Evolutionary conservation across 1,284 basidiomycete species (phyloP), one percentile per base, ranked within the genome.

Genomic region (Irpex rosettiformis): DNA sequence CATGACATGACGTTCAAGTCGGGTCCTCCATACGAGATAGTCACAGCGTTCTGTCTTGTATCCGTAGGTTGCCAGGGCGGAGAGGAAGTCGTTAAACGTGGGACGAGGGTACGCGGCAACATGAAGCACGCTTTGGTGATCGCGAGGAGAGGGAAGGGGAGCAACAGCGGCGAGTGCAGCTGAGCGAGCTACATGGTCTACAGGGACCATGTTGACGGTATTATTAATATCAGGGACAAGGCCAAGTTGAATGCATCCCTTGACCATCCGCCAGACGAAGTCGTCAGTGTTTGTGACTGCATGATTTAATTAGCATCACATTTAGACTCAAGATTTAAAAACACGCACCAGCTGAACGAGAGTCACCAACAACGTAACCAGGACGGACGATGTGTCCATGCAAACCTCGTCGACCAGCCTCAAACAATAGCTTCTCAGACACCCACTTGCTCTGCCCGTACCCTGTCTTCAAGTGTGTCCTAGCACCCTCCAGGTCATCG

Each of bases 371-470:
- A 43, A 99, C 89, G 76, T 99, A 99, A 5, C 95, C 94, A 0
- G 97, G 95, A 27, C 97, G 87, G 1, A 99, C 77, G 62, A 98
- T 94, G 65, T 91, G 87, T 2, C 94, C 94, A n/a, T 79, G 78
- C 61, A 99, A 75, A 0, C 97, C 97, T 49, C 94, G 82, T 66
- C 82, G 84, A 3, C 92, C 93, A 10, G 95, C 96, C 67, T 96
- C 94, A 71, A 96, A 91, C 45, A 98, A 77, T 11, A 99, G 76
- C 72, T 94, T 96, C 75, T 99, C 97, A 0, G 94, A 92, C 0
- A 99, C 97, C 96, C 96, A 99, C 77, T 99, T 99, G 57, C 86
- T 91, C 77, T 99, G 96, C 3, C 96, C 95, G 73, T 99, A 99
- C 0, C 97, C 97, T 0, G 91, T 93, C 70, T 91, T 91, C 57